Base-by-base conservation (phyloP, 768 basidiomycete genomes). In the Termitomyces bulborhizus region DNA sequence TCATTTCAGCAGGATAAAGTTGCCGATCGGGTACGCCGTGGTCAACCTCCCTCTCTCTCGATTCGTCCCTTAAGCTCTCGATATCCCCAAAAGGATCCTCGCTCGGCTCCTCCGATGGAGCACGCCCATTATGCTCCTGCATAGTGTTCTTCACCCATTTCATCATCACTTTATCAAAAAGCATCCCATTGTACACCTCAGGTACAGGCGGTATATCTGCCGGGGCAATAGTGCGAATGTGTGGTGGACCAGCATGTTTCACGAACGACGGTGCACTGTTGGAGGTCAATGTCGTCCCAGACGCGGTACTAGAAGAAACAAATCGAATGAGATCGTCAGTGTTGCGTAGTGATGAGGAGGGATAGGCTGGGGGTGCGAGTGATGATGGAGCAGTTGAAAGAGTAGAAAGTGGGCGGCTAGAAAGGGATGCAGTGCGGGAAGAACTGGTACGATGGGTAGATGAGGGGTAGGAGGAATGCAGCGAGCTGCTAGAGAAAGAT, bases 1-100 rank as follows among this genome's bases (percentile, higher is more conserved):
- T 73, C 74, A 78, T 77, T 43, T 73, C 76, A 13, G 57, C 65
- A 11, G 51, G 56, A 37, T 53, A 56, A 36, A 51, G 58, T 32
- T 62, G 55, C 29, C 51, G 54, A 15, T 58, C 56, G 40, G 58
- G 50, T 11, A 46, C 48, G 24, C 62, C 59, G 6, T 29, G 29
- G 29, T 32, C 31, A 9, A 9, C 31, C 13, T 73, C 70, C 45
- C 66, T 66, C 12, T 69, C 69, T 46, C 67, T 70, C 24, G 80
- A 77, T 54, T 88, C 88, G 53, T 88, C 87, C 34, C 80, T 74
- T 62, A 94, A 66, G 62, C 92, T 93, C 65, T 96, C 94, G 52
- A 98, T 88, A 62, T 94, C 94, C 32, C 83, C 82, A 70, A 98
- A 98, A 7, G 92, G 90, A 72, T 98, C 95, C 61, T 92, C 90